These are phyloP conservation scores for Aquanectria penicillioides DNA, from an alignment of 2,329 filamentous ascomycete genomes.

Conservation along the genomic window DNA sequence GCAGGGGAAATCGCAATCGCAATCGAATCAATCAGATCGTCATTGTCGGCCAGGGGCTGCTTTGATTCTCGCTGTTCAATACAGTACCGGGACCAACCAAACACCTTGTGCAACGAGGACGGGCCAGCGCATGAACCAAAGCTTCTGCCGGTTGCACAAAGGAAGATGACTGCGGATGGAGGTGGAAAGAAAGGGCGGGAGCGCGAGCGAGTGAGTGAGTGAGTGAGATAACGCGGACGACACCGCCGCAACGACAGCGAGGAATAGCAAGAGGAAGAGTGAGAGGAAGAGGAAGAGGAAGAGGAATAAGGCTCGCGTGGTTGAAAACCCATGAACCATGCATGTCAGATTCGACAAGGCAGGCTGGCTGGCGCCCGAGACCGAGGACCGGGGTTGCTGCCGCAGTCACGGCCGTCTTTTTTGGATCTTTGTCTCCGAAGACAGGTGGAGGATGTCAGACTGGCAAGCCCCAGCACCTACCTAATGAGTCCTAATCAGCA, in stretches of 20 bases:
- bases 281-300: too few relatives aligned
- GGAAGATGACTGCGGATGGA: neutral
- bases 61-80: neutral
- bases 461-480: neutral
- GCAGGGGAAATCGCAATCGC: neutral
- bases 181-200: neutral
- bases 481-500: conserved; percentile 9
- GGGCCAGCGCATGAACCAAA: too few relatives aligned
- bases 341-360: conserved; percentile 25
- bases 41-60: conserved; percentile 4
- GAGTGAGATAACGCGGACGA: neutral
- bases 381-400: neutral
- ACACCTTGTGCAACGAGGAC: neutral
- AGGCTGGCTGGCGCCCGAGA: conserved; percentile 4
- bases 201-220: neutral
- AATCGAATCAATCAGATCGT: conserved; percentile 12
- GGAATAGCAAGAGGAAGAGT: too few relatives aligned
- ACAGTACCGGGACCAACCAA: neutral
- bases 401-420: conserved; percentile 2
- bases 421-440: neutral
- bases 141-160: too few relatives aligned
- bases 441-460: conserved; percentile 4
- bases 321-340: conserved; percentile 19
- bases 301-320: too few relatives aligned
- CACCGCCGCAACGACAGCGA: too few relatives aligned